Conservation (phyloP, 2,329 filamentous ascomycete species). For the Penicillium oxalicum region DNA sequence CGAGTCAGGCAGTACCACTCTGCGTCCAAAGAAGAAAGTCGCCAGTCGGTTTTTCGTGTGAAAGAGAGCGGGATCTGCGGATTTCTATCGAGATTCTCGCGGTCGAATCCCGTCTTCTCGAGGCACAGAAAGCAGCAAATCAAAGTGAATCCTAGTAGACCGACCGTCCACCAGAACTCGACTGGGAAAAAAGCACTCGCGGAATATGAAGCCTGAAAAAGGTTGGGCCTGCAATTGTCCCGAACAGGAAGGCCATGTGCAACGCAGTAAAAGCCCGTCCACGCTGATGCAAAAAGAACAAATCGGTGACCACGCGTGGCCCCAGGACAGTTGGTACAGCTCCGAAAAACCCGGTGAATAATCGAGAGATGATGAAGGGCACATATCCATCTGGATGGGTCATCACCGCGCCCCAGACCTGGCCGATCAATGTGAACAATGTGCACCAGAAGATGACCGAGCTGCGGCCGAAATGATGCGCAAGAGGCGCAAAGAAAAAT, state of each 20-base stretch:
- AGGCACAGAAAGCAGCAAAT: conserved; percentile 35
- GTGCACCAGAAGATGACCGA: conserved; percentile 38
- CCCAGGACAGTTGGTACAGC: conserved; percentile 36
- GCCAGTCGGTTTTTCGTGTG: conserved; percentile 20
- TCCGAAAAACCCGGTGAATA: conserved; percentile 40
- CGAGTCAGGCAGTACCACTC: conserved; percentile 18
- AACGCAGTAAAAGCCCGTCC: conserved; percentile 37
- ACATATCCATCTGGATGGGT: conserved; percentile 31
- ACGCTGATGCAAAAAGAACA: conserved; percentile 42
- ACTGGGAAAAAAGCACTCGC: conserved; percentile 31
- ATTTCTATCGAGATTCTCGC: conserved; percentile 16
- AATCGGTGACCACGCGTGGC: conserved; percentile 37
- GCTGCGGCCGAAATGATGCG: conserved; percentile 32
- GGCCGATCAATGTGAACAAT: conserved; percentile 29
- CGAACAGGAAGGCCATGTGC: conserved; percentile 34
- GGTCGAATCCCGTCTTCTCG: conserved; percentile 37
- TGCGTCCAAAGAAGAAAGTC: conserved; percentile 24
- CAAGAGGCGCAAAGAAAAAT: conserved; percentile 36
- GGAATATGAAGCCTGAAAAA: conserved; percentile 38
- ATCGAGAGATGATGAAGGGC: conserved; percentile 34
- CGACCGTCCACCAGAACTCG: conserved; percentile 44
- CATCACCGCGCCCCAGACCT: conserved; percentile 38
- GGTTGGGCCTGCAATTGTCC: conserved; percentile 34
- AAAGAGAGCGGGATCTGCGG: conserved; percentile 13
- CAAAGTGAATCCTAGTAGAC: conserved; percentile 29